Conservation (phyloP, 1,139 yeast genomes). For the Diutina mesorugosa region DNA sequence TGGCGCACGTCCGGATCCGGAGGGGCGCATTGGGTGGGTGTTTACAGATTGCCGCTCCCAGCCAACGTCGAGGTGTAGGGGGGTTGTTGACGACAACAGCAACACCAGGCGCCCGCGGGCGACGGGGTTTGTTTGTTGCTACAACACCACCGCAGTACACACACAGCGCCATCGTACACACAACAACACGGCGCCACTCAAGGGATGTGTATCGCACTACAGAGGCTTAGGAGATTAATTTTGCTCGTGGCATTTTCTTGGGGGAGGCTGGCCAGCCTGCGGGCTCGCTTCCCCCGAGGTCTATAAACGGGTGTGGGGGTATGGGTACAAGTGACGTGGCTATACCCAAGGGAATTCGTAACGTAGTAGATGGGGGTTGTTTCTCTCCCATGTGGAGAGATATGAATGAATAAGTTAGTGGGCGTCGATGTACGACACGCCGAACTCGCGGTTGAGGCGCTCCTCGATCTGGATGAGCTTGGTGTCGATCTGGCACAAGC, state of each 20-base stretch:
- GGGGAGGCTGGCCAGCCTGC: background rate
- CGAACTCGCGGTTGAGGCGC: conserved; percentile 15
- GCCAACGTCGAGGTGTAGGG: background rate
- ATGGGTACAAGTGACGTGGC: background rate
- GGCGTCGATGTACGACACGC: conserved; percentile 8
- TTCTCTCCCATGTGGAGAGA: too few species aligned
- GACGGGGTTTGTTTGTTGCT: too few species aligned
- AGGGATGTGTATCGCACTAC: background rate
- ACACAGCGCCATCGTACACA: too few species aligned
- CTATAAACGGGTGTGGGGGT: background rate
- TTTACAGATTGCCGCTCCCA: background rate
- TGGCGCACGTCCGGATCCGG: background rate
- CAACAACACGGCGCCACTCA: background rate
- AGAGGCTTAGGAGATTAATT: background rate
- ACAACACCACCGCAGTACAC: too few species aligned
- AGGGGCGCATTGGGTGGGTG: background rate
- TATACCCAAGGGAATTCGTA: background rate
- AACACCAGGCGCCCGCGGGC: too few species aligned
- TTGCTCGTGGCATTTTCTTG: background rate
- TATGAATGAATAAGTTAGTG: background rate
- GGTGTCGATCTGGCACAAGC: conserved; percentile 20
- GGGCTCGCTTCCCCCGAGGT: background rate
- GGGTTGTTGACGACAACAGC: background rate
- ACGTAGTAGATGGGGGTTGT: background rate
- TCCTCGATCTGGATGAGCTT: conserved; percentile 20